Percentiles rank a stretch among this genome's conserved stretches.
Conservation (phyloP, 164 flowering plant genomes). For the Kingdonia uniflora region DNA sequence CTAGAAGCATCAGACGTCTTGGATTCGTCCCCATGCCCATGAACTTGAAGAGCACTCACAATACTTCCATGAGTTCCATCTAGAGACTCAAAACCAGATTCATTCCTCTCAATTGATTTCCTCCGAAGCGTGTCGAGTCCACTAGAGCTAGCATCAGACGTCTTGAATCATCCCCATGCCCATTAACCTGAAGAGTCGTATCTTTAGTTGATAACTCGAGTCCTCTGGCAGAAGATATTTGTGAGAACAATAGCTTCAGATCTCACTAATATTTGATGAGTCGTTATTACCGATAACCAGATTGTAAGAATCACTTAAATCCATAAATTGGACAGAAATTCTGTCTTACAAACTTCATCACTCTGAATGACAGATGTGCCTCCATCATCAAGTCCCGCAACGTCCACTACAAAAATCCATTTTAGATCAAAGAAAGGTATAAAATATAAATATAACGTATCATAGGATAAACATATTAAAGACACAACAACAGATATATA, state of each 20-base stretch:
- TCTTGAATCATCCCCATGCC: slow-evolving; percentile 33
- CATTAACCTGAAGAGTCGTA: slow-evolving; percentile 28
- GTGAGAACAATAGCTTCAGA: slow-evolving; percentile 54
- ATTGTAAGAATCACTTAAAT: slow-evolving; percentile 71
- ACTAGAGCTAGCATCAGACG: slow-evolving; percentile 23
- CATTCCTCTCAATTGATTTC: no score
- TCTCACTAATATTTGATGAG: slow-evolving; percentile 50
- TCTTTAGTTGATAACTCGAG: slow-evolving; percentile 37
- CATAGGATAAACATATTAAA: not conserved
- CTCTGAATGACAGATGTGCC: no score
- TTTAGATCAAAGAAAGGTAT: slow-evolving; percentile 2
- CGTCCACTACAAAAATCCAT: slow-evolving; percentile 18
- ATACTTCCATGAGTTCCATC: no score
- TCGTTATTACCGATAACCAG: slow-evolving; percentile 52
- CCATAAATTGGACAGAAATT: slow-evolving; percentile 22
- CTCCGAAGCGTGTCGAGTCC: no score
- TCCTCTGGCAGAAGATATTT: slow-evolving; percentile 52
- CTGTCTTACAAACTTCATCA: no score
- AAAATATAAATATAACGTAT: not conserved
- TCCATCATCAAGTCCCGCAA: not conserved
- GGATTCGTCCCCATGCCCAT: no score
- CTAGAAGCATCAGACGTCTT: no score
- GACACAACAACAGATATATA: slow-evolving; percentile 2
- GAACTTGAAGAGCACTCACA: no score
- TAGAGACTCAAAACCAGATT: no score